These are phyloP conservation scores for Rubroshorea leprosula DNA, from an alignment of 345 rosid species.

Conservation along the genomic window DNA sequence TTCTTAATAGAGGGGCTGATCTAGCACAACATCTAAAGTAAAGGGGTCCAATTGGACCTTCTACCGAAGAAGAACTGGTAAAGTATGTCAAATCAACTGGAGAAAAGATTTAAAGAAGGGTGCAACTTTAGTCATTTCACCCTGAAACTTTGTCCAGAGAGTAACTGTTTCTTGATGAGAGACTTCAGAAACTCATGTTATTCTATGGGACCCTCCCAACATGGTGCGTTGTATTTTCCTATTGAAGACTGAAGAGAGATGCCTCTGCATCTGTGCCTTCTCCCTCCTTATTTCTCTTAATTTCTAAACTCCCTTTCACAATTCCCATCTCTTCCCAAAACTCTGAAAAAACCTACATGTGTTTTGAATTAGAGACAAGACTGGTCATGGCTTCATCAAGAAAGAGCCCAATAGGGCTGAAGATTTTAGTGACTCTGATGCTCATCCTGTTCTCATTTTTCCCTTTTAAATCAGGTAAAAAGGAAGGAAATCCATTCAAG, in stretches of 20 bases:
- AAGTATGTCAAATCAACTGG: slow-evolving; percentile 10
- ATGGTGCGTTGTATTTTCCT: no score
- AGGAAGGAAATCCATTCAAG: neutral
- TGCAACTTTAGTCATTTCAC: slow-evolving; percentile 19
- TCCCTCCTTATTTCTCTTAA: neutral
- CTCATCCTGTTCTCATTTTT: slow-evolving; percentile 17
- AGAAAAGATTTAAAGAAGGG: slow-evolving; percentile 9
- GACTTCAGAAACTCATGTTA: slow-evolving; percentile 8
- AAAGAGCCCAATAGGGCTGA: slow-evolving; percentile 14
- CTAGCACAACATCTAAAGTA: no score
- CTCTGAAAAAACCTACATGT: neutral
- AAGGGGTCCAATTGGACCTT: no score
- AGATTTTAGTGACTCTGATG: slow-evolving; percentile 10
- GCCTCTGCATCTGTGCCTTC: neutral
- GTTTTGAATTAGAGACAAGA: neutral
- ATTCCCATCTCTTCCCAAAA: neutral
- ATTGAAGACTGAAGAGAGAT: slow-evolving; percentile 7
- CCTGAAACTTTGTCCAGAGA: slow-evolving; percentile 14
- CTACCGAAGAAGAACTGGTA: neutral
- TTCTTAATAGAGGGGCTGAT: no score
- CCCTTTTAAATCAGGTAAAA: slow-evolving; percentile 27
- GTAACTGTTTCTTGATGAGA: slow-evolving; percentile 18
- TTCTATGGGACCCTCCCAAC: slow-evolving; percentile 20
- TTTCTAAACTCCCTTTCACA: neutral
- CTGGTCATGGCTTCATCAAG: slow-evolving; percentile 17